These are phyloP conservation scores for Phialophora chinensis DNA, from an alignment of 2,329 filamentous ascomycete species.

Conservation along the genomic window DNA sequence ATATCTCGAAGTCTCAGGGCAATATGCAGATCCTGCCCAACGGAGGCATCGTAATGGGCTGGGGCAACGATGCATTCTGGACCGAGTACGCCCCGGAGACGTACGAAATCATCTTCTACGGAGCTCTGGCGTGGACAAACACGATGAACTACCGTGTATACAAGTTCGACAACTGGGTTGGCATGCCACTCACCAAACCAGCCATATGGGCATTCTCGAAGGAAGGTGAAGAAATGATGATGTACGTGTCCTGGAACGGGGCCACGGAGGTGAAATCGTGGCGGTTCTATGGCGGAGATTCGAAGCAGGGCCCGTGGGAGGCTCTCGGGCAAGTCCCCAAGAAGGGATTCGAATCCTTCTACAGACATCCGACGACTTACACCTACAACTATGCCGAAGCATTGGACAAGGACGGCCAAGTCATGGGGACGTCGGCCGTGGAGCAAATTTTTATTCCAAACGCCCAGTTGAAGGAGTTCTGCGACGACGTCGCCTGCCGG, in stretches of 20 bases:
- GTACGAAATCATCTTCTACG: constrained; percentile 47
- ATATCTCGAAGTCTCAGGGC: constrained; percentile 43
- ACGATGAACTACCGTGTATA: constrained; percentile 52
- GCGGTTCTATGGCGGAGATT: constrained; percentile 42
- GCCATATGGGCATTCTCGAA: constrained; percentile 50
- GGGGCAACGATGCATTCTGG: constrained; percentile 51
- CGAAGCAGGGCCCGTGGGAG: constrained; percentile 42
- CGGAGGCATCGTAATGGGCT: constrained; percentile 49
- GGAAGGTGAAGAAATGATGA: constrained; percentile 38
- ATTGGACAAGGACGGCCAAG: constrained; percentile 43
- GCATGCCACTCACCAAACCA: constrained; percentile 49
- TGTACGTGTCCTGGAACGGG: constrained; percentile 55
- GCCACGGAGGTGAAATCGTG: constrained; percentile 55
- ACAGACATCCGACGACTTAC: constrained; percentile 37
- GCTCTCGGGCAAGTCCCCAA: constrained; percentile 43
- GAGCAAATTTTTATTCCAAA: constrained; percentile 49
- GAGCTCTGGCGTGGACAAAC: constrained; percentile 43
- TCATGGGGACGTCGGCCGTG: constrained; percentile 45
- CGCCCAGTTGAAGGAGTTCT: constrained; percentile 42
- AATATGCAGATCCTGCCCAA: constrained; percentile 49
- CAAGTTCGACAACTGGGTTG: constrained; percentile 51
- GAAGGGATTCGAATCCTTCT: constrained; percentile 49
- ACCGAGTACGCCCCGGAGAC: constrained; percentile 47
- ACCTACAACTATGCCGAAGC: constrained; percentile 45
- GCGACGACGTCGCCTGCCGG: constrained; percentile 36